These are phyloP conservation scores for Lactarius evosmus DNA, from an alignment of 768 basidiomycete genomes.

Conservation along the genomic window DNA sequence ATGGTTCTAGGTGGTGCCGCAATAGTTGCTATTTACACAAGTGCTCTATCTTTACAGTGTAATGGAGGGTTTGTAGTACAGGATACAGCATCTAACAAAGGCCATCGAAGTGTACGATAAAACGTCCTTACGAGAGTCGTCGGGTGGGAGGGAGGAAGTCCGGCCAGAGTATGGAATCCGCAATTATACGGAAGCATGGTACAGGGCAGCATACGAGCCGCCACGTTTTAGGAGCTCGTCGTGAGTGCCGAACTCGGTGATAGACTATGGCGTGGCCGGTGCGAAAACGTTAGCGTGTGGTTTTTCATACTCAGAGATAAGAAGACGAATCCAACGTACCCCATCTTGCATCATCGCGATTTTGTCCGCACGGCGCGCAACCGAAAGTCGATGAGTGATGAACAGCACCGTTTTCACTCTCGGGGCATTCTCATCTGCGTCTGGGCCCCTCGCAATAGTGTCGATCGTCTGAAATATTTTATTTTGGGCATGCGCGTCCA, in stretches of 20 bases:
- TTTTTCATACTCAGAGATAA: constrained; percentile 14
- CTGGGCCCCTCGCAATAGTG: constrained; percentile 53
- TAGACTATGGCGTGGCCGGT: constrained; percentile 23
- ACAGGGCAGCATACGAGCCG: constrained; percentile 30
- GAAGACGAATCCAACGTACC: constrained; percentile 35
- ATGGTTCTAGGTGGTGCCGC: constrained; percentile 36
- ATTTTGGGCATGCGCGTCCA: constrained; percentile 78
- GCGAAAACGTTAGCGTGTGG: constrained; percentile 14
- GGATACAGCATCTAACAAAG: constrained; percentile 18
- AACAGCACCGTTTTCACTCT: constrained; percentile 72
- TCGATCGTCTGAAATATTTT: constrained; percentile 76
- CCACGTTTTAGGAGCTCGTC: constrained; percentile 30
- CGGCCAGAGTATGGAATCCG: neutral
- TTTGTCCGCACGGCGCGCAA: constrained; percentile 80
- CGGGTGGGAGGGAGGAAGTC: neutral
- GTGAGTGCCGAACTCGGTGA: constrained; percentile 34
- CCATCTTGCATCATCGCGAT: constrained; percentile 85
- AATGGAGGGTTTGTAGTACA: constrained; percentile 27
- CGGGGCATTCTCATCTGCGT: constrained; percentile 39
- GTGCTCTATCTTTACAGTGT: constrained; percentile 22
- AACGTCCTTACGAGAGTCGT: constrained; percentile 19
- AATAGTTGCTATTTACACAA: constrained; percentile 21
- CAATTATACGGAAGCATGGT: constrained; percentile 28
- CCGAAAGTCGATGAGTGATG: constrained; percentile 80
- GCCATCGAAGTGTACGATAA: constrained; percentile 9